Evolutionary conservation across 2,329 filamentous ascomycete species (phyloP).

Genomic region (Colletotrichum euphorbiae): DNA sequence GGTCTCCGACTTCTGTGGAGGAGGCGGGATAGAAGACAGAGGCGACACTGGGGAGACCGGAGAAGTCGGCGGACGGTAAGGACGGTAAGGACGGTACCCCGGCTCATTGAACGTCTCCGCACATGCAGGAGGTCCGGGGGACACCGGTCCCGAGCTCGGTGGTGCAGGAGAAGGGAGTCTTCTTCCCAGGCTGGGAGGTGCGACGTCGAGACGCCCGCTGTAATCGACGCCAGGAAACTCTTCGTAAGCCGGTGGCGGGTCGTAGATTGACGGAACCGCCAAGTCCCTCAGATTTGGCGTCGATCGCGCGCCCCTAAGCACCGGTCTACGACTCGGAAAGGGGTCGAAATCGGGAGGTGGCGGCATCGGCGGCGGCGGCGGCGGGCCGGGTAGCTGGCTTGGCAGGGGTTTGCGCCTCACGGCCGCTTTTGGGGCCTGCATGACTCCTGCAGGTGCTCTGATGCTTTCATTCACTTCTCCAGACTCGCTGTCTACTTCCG

Average conservation of each 20-base stretch:
- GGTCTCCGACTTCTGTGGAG: not conserved
- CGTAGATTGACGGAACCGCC: slow-evolving; percentile 4
- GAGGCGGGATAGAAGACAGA: not conserved
- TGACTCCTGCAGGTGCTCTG: slow-evolving; percentile 22
- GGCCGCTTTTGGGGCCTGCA: slow-evolving; percentile 19
- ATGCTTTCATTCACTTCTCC: not conserved
- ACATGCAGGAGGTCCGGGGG: not conserved
- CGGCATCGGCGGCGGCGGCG: slow-evolving; percentile 31
- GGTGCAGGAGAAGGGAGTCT: slow-evolving; percentile 3
- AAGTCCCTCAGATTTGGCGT: slow-evolving; percentile 37
- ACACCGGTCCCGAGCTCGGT: not conserved
- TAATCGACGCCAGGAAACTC: slow-evolving; percentile 30
- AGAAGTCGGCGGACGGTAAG: slow-evolving; percentile 2
- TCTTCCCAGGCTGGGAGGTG: not conserved
- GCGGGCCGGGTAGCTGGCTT: slow-evolving; percentile 28
- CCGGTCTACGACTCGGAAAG: slow-evolving; percentile 24
- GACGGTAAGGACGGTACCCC: not conserved
- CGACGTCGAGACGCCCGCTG: slow-evolving; percentile 16
- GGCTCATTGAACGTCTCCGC: slow-evolving; percentile 22
- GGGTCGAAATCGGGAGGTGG: slow-evolving; percentile 37
- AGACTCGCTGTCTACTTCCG: not conserved
- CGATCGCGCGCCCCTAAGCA: slow-evolving; percentile 27
- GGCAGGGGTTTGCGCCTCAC: slow-evolving; percentile 38
- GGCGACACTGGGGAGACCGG: not conserved
- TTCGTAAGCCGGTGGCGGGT: slow-evolving; percentile 29